phyloP scores from a whole-genome alignment of 2,329 filamentous ascomycete genomes.

The Tolypocladium sp. region DNA sequence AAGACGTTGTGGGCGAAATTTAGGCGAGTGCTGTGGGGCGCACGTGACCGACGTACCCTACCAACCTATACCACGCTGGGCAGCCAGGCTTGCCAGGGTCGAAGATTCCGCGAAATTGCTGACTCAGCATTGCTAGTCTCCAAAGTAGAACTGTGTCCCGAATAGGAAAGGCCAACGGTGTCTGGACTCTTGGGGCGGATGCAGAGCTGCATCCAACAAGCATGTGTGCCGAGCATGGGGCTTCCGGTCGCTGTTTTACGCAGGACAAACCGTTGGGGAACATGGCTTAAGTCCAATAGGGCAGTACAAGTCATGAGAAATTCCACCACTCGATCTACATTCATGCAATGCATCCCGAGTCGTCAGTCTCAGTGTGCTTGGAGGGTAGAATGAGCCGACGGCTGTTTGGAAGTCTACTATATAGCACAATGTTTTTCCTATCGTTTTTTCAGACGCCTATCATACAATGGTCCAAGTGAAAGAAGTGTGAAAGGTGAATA shows the following conservation, averaged over 20 bases:
- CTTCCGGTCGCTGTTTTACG: no score
- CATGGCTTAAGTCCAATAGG: not conserved
- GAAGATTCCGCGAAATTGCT: not conserved
- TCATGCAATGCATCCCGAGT: not conserved
- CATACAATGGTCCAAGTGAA: not conserved
- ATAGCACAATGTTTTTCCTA: not conserved
- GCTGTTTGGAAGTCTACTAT: not conserved
- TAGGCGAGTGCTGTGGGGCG: constrained; percentile 9
- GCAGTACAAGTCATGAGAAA: no score
- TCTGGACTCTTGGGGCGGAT: no score
- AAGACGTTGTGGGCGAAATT: constrained; percentile 21
- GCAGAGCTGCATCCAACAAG: not conserved
- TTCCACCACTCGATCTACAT: no score
- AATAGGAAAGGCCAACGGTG: not conserved
- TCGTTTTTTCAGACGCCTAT: not conserved
- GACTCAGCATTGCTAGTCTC: not conserved
- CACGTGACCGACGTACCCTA: constrained; percentile 21
- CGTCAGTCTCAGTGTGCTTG: not conserved
- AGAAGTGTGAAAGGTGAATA: not conserved
- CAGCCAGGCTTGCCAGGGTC: no score
- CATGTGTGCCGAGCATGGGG: not conserved
- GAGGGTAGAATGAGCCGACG: not conserved
- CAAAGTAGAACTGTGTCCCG: not conserved
- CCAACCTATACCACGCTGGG: no score
- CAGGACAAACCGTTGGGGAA: no score